Percentiles rank a stretch among this genome's conserved stretches.
phyloP scores from a whole-genome alignment of 169 alveolate genomes.

The Cryptosporidium ryanae region DNA sequence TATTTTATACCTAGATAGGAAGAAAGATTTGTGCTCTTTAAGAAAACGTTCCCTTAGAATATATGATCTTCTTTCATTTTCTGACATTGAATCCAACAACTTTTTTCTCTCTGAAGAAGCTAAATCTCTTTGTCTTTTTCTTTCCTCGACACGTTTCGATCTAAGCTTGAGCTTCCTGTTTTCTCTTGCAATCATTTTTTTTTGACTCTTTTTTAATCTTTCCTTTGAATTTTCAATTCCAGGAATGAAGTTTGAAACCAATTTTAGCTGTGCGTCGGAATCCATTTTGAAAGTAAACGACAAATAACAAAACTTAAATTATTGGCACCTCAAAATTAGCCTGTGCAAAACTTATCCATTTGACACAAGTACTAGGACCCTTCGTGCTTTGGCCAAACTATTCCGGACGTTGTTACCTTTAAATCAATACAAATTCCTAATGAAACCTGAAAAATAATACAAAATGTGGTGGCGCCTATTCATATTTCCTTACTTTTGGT shows the following conservation, averaged over 20 bases:
- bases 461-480: no score
- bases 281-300: not conserved
- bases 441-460: no score
- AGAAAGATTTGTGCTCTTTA: conserved; percentile 42
- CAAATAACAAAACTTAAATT: not conserved
- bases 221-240: not conserved
- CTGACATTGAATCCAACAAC: conserved; percentile 70
- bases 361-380: no score
- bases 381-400: no score
- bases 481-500: no score
- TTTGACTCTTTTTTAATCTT: conserved; percentile 61
- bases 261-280: not conserved
- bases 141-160: conserved; percentile 50
- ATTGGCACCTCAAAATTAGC: no score
- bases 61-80: conserved; percentile 75
- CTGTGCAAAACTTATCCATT: no score
- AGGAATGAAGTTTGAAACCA: conserved; percentile 1
- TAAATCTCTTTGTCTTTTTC: conserved; percentile 54
- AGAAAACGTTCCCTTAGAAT: conserved; percentile 75
- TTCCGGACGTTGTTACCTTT: no score
- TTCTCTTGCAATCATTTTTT: conserved; percentile 71
- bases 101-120: conserved; percentile 75
- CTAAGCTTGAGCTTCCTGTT: conserved; percentile 64
- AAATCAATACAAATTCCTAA: no score
- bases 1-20: conserved; percentile 22